A percentile compares a stretch with the other conserved stretches of the same genome.
Conservation (phyloP, 2,329 filamentous ascomycete species). For the Cladorrhinum sp. region DNA sequence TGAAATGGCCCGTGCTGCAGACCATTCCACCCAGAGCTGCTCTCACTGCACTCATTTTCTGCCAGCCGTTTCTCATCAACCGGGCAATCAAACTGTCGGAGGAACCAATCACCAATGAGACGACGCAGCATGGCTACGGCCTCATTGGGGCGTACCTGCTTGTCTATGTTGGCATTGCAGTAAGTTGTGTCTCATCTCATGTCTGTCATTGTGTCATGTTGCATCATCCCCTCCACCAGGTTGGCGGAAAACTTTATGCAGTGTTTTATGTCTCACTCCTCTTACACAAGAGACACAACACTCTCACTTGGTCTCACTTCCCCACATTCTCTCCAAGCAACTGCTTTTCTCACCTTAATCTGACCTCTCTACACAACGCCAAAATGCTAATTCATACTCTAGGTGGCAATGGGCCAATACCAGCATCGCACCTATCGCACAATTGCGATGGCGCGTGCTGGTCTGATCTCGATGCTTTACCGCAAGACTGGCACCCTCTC, state of each 20-base stretch:
- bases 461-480: conserved; percentile 46
- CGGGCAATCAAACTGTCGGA: conserved; percentile 34
- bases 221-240: background rate
- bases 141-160: conserved; percentile 41
- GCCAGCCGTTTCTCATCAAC: conserved; percentile 45
- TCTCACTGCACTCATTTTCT: conserved; percentile 41
- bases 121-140: conserved; percentile 33
- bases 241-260: background rate
- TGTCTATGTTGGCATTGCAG: conserved; percentile 42
- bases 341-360: background rate
- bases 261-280: too few relatives aligned
- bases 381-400: background rate
- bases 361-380: background rate
- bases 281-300: too few relatives aligned
- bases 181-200: conserved; percentile 24
- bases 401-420: conserved; percentile 32
- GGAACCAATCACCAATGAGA: conserved; percentile 27
- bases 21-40: conserved; percentile 38
- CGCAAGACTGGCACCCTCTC: conserved; percentile 40
- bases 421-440: conserved; percentile 37
- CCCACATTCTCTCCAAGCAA: background rate
- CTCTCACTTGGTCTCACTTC: background rate
- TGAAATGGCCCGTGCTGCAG: conserved; percentile 32
- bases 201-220: background rate
- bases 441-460: conserved; percentile 37